These are phyloP conservation scores for Amphibolis antarctica DNA, from an alignment of 106 monocot genomes.

Conservation along the genomic window DNA sequence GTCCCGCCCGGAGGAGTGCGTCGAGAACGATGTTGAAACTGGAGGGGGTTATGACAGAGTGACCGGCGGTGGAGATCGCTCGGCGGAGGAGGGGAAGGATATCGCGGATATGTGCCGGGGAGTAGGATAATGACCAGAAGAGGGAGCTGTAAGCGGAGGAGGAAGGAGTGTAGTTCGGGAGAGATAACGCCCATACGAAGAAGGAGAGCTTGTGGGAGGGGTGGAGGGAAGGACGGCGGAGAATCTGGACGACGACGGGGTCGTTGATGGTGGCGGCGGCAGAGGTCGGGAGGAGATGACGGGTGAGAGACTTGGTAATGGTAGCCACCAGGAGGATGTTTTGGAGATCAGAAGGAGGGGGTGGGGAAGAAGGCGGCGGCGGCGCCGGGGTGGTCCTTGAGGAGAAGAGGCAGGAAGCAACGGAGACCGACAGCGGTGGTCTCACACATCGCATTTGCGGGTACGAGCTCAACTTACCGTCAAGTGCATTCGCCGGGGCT, in stretches of 20 bases:
- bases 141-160: constrained; percentile 19
- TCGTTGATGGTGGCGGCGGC: constrained; percentile 10
- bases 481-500: too few relatives aligned
- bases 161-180: constrained; percentile 19
- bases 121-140: constrained; percentile 6
- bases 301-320: neutral
- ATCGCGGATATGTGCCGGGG: constrained; percentile 12
- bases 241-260: constrained; percentile 22
- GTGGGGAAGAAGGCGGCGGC: neutral
- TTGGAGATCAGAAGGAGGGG: neutral
- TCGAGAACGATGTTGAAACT: constrained; percentile 26
- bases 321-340: neutral
- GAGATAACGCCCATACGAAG: constrained; percentile 18
- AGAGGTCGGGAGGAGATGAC: neutral
- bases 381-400: neutral
- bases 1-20: constrained; percentile 38
- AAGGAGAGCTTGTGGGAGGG: constrained; percentile 29
- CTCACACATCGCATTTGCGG: constrained; percentile 1
- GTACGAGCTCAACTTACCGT: neutral
- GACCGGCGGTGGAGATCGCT: constrained; percentile 7
- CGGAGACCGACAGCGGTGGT: neutral
- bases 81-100: constrained; percentile 23
- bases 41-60: neutral
- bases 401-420: neutral
- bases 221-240: constrained; percentile 24